phyloP scores from a whole-genome alignment of 2,329 filamentous ascomycete genomes.

The Aureobasidium sp. region DNA sequence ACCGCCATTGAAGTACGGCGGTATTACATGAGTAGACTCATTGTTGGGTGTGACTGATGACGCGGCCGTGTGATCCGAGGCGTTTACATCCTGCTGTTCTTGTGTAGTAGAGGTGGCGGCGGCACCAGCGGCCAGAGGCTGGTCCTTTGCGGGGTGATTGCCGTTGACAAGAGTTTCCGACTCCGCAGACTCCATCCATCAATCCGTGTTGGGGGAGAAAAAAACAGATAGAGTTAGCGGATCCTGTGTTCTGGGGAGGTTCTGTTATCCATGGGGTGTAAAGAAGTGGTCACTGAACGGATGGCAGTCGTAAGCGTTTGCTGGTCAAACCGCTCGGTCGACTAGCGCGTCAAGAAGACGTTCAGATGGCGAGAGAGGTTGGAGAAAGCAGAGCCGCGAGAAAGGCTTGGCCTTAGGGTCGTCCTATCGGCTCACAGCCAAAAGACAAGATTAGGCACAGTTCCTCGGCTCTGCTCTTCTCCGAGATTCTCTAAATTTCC shows the following conservation, averaged over 20 bases:
- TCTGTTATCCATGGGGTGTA: conserved; percentile 27
- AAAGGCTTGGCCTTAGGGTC: background rate
- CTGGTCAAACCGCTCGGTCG: conserved; percentile 1
- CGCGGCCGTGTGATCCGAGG: conserved; percentile 6
- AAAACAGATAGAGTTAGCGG: background rate
- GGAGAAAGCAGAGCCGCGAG: conserved; percentile 7
- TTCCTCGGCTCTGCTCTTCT: background rate
- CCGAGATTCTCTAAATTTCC: conserved; percentile 9
- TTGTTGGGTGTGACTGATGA: background rate
- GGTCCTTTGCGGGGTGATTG: conserved; percentile 14
- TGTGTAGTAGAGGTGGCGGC: conserved; percentile 8
- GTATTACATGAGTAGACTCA: conserved; percentile 19
- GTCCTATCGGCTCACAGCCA: background rate
- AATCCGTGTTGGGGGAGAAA: background rate
- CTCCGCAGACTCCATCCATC: conserved; percentile 16
- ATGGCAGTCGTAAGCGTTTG: background rate
- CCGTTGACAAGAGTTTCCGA: conserved; percentile 15
- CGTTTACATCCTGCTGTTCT: background rate
- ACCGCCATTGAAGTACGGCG: conserved; percentile 41
- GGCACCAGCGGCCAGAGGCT: conserved; percentile 8
- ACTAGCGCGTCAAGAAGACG: background rate
- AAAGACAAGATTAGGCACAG: conserved; percentile 3
- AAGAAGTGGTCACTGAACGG: background rate
- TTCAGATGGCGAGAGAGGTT: conserved; percentile 1
- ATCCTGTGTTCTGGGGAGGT: background rate